Evolutionary conservation across 768 basidiomycete genomes (phyloP), one percentile per base, ranked within the genome.

Genomic region (Agrocybe chaxingu): DNA sequence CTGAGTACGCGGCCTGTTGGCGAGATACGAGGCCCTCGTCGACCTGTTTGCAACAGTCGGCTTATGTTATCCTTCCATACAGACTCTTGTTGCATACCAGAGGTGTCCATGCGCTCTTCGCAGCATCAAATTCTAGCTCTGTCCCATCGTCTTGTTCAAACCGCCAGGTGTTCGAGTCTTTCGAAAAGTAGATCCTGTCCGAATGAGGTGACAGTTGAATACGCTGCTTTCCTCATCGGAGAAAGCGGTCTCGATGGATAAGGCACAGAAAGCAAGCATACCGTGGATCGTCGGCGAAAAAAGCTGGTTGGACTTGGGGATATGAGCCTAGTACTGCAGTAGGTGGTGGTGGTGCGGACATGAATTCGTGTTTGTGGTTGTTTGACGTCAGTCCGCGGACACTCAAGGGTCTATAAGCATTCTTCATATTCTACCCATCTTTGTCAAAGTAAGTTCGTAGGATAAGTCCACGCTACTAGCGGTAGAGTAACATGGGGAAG

Each of bases 1-100:
- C 76, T 0, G 92, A 87, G 68, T 99, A 99, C 1, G 93, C 95
- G 0, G 92, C 94, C 72, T 98, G 97, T 65, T 99, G 96, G 18
- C 84, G 85, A 63, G 84, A 85, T 50, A 96, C 57, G 9, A 91
- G 72, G 47, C 95, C 92, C 55, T 96, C 92, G 56, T 93, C 90
- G 32, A 96, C 74, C 94, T 96, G 60, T 13, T 18, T 55, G 9
- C 9, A 39, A 19, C 34, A 34, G 45, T 39, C 24, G 24, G 34
- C 33, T 30, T 30, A 42, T 57, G 51, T 30, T 13, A 55, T 41
- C 46, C 37, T 53, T 33, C 33, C 44, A 38, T 41, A 53, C 24
- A 41, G 33, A 31, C n/a, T 30, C 30, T 16, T 38, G 29, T 24
- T 31, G 76, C 88, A 67, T 62, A 98, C 95, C 65, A 94, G 66